phyloP scores from a whole-genome alignment of 371 early-diverging fungal genomes.

The Lichtheimia ornata region DNA sequence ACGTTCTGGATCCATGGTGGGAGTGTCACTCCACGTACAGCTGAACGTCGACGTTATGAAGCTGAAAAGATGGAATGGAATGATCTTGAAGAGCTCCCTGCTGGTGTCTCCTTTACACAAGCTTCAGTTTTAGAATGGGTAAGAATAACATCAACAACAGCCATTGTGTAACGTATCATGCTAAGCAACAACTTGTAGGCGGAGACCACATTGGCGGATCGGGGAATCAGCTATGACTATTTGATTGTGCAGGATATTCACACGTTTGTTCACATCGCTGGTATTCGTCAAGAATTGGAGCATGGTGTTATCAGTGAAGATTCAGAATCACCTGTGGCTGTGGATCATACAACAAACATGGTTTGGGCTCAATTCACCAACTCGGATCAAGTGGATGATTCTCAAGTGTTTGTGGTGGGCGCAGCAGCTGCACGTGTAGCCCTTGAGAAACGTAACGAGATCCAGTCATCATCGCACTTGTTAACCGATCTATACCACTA shows the following conservation, averaged over 20 bases:
- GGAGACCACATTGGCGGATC: constrained; percentile 17
- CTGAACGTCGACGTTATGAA: constrained; percentile 41
- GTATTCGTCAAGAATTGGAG: constrained; percentile 27
- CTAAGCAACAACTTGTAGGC: constrained; percentile 16
- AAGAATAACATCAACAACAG: constrained; percentile 1
- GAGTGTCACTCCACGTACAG: constrained; percentile 27
- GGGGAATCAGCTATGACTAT: constrained; percentile 30
- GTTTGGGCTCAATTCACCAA: constrained; percentile 30
- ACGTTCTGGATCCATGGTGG: constrained; percentile 56
- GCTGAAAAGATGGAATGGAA: constrained; percentile 60
- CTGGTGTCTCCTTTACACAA: constrained; percentile 27
- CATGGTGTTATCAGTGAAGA: constrained; percentile 26
- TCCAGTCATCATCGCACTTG: constrained; percentile 17
- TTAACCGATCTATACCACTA: constrained; percentile 36
- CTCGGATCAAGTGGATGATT: constrained; percentile 2
- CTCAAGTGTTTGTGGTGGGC: constrained; percentile 28
- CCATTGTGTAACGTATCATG: background rate
- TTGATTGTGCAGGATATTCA: constrained; percentile 41
- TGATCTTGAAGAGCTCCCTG: constrained; percentile 34
- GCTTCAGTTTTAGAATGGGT: constrained; percentile 33
- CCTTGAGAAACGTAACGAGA: constrained; percentile 14
- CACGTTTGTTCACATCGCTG: constrained; percentile 30
- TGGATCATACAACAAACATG: constrained; percentile 26
- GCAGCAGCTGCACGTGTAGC: constrained; percentile 22
- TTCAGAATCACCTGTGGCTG: constrained; percentile 24